Evolutionary conservation across 352 stramenopile species (phyloP).

Genomic region (Elongisporangium undulatum): DNA sequence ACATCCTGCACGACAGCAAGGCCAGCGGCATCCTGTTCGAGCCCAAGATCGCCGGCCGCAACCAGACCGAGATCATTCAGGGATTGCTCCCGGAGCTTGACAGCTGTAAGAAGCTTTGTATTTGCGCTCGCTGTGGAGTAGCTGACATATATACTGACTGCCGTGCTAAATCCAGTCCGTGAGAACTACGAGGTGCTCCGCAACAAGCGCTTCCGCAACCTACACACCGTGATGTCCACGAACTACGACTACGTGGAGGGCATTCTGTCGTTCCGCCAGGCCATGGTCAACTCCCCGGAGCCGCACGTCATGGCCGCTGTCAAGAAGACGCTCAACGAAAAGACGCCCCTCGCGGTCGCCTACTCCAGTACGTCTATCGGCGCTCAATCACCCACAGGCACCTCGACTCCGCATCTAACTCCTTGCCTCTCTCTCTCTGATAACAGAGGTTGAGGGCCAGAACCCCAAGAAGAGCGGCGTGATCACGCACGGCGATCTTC

Average conservation of each 20-base stretch:
- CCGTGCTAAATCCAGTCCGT: slow-evolving; percentile 28
- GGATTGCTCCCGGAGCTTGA: slow-evolving; percentile 70
- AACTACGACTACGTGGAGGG: slow-evolving; percentile 65
- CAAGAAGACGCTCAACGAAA: slow-evolving; percentile 53
- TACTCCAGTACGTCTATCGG: slow-evolving; percentile 64
- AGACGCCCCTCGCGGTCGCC: slow-evolving; percentile 68
- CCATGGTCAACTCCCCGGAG: slow-evolving; percentile 80
- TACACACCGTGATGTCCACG: slow-evolving; percentile 86
- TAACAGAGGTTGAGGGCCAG: slow-evolving; percentile 60
- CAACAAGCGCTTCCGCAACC: slow-evolving; percentile 70
- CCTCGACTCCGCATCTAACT: background rate
- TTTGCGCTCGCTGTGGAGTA: background rate
- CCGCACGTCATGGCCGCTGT: slow-evolving; percentile 52
- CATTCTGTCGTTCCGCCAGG: slow-evolving; percentile 73
- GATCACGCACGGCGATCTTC: slow-evolving; percentile 74
- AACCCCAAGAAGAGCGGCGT: slow-evolving; percentile 79
- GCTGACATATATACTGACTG: background rate
- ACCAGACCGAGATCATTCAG: slow-evolving; percentile 74
- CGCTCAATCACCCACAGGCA: background rate
- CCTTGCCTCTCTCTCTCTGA: background rate
- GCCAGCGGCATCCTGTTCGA: slow-evolving; percentile 81
- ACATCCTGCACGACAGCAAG: slow-evolving; percentile 77
- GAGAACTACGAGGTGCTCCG: slow-evolving; percentile 59
- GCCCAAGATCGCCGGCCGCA: slow-evolving; percentile 68
- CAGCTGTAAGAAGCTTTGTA: slow-evolving; percentile 37